Evolutionary conservation across 2,329 filamentous ascomycete species (phyloP), one percentile per base, ranked within the genome.

Genomic region (Epichloe sp.): DNA sequence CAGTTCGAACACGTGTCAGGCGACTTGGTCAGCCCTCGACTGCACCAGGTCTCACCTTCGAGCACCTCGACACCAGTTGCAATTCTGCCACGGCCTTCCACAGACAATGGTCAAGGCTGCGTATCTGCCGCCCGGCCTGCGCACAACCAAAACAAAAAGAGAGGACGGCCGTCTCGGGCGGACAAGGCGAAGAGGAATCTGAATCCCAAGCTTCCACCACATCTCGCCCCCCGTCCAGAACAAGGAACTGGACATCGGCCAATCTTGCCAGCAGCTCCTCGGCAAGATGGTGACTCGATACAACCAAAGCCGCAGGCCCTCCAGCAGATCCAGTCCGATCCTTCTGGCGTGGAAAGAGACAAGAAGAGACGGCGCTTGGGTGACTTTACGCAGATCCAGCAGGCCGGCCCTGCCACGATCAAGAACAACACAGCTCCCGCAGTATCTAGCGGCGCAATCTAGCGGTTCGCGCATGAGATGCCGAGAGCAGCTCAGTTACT

Each of bases 131-230:
- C 19, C 15, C 41, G 17, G 12, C 3, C 35, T 19, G 31, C 26
- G 41, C 44, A 45, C 21, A 17, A 37, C 11, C 44, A 50, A 26
- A 54, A 63, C n/a, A 71, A 66, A 56, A 74, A 73, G 59, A 67
- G 72, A 53, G 72, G 72, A 2, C 66, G 72, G 40, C 72, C 72
- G 4, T 68, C 72, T 11, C 68, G 71, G 50, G 66, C 68, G 12
- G 72, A 73, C 50, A 71, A 68, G 55, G 68, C 62, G 14, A 64
- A 59, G 48, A 49, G 56, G 12, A 58, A 63, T 47, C 58, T 63
- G 5, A 60, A 56, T 17, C 61, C 67, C 12, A 56, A 63, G 12
- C 57, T 65, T 17, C 67, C 68, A 7, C 64, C 65, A 42, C 59
- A 57, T 15, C 58, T 67, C 5, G 63, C 63, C 10, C 66, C 66